Base-by-base conservation (phyloP, 768 basidiomycete species). In the Podaxis sp. region DNA sequence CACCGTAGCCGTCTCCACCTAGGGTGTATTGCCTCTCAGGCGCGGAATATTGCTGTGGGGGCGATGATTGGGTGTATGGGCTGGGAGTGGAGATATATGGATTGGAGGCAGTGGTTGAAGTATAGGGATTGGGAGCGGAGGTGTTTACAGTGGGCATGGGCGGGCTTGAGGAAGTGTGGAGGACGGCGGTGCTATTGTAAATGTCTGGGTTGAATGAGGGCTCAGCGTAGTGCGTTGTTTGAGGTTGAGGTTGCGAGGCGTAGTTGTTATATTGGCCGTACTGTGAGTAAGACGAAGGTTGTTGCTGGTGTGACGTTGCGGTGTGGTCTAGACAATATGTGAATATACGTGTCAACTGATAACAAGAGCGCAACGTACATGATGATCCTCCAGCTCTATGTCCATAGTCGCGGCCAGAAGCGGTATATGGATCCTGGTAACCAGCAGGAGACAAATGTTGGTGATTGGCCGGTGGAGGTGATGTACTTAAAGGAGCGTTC, bases 1-100 rank as follows among this genome's bases (percentile, higher is more conserved):
- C 68, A 3, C 82, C 85, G 60, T 90, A 89, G 7, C 82, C 81
- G 58, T 80, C 80, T 20, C 84, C 86, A 4, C 84, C 83, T 33
- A 84, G 77, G 6, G 84, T 81, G 71, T 89, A 86, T 59, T 75
- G 80, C n/a, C 80, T 82, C 36, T 85, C 81, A 30, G 76, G 74
- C 28, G 73, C 73, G 28, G 61, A 66, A 41, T 66, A 60, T 56
- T 66, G 65, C 30, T 69, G 70, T 26, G 64, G 70, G 30, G 66
- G 70, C 22, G 68, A 68, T 38, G 67, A 64, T 15, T 68, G 69
- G 4, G 70, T 67, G 63, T 74, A 74, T 36, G 68, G 70, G 46
- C 70, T 69, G 20, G 73, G 68, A 12, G 67, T 65, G n/a, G 64
- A 48, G 22, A 37, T 13, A 13, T 58, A 37, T 37, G 62, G 50